Percentiles rank a stretch among this genome's conserved stretches.
Evolutionary conservation across 805 yeast genomes (phyloP).

Genomic region (Kluyveromyces dobzhanskii): DNA sequence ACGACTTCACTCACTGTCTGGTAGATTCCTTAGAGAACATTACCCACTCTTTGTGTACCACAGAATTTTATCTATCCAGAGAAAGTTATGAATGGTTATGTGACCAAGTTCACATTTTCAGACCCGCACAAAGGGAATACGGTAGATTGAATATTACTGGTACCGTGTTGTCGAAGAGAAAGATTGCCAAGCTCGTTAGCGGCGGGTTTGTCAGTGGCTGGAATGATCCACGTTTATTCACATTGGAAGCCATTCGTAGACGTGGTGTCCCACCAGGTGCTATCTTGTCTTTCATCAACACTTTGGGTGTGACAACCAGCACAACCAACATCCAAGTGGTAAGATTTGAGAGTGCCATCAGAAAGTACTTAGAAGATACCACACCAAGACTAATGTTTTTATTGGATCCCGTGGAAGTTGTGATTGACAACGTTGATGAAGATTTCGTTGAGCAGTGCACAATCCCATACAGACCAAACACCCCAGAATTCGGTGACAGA

Average conservation of each 20-base stretch:
- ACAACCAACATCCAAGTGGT: constrained; percentile 85
- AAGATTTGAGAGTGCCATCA: constrained; percentile 82
- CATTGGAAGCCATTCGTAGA: constrained; percentile 88
- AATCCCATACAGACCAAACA: constrained; percentile 88
- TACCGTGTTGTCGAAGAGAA: constrained; percentile 88
- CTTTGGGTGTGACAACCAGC: constrained; percentile 93
- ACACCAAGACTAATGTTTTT: constrained; percentile 95
- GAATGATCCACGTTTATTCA: constrained; percentile 97
- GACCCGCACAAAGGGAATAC: constrained; percentile 98
- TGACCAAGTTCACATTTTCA: constrained; percentile 86
- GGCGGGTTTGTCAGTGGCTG: constrained; percentile 82
- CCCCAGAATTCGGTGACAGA: constrained; percentile 67
- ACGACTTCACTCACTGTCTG: constrained; percentile 97
- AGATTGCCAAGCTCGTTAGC: constrained; percentile 85
- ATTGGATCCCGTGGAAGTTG: constrained; percentile 76
- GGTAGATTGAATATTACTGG: constrained; percentile 95
- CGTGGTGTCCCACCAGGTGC: constrained; percentile 99
- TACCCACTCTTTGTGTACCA: constrained; percentile 91
- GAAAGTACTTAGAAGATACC: constrained; percentile 78
- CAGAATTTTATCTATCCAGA: constrained; percentile 86
- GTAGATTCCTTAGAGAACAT: constrained; percentile 97
- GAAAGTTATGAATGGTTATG: constrained; percentile 98
- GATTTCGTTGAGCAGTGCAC: constrained; percentile 61
- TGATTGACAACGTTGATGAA: constrained; percentile 72
- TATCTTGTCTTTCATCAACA: constrained; percentile 82